phyloP scores from a whole-genome alignment of 1,284 basidiomycete species.

The Ganoderma lingzhi region DNA sequence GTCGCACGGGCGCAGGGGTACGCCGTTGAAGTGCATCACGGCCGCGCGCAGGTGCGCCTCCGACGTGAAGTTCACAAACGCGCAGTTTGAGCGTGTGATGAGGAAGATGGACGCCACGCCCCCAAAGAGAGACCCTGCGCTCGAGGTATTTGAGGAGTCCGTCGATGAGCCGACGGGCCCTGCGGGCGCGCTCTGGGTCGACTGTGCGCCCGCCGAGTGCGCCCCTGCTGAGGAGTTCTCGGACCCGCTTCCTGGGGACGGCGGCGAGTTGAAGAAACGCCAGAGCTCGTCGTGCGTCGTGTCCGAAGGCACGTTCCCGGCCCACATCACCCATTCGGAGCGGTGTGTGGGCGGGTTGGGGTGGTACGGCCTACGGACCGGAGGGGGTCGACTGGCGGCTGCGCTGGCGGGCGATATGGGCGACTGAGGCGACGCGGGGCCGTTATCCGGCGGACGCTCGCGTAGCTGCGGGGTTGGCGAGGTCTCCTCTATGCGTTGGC shows the following conservation, averaged over 20 bases:
- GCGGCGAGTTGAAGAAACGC: slow-evolving; percentile 77
- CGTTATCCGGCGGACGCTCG: slow-evolving; percentile 28
- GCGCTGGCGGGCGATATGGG: slow-evolving; percentile 25
- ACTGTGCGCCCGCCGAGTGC: slow-evolving; percentile 24
- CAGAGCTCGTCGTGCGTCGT: slow-evolving; percentile 90
- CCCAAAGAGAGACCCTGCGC: slow-evolving; percentile 39
- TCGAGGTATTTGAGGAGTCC: slow-evolving; percentile 22
- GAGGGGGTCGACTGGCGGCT: slow-evolving; percentile 21
- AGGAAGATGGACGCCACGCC: slow-evolving; percentile 92
- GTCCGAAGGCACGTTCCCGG: slow-evolving; percentile 88
- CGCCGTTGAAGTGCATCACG: slow-evolving; percentile 78
- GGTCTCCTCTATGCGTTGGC: slow-evolving; percentile 17
- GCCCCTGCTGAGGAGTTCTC: slow-evolving; percentile 25
- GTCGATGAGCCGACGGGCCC: slow-evolving; percentile 23
- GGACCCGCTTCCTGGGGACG: slow-evolving; percentile 24
- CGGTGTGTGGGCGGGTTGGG: slow-evolving; percentile 75
- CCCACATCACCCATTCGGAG: slow-evolving; percentile 97
- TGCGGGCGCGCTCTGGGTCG: slow-evolving; percentile 31
- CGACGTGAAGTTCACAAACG: slow-evolving; percentile 89
- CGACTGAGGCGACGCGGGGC: slow-evolving; percentile 9
- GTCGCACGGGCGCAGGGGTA: slow-evolving; percentile 71
- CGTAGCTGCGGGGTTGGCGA: slow-evolving; percentile 17
- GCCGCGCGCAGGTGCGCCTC: slow-evolving; percentile 72
- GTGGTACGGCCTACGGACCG: slow-evolving; percentile 52
- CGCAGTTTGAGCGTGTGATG: slow-evolving; percentile 92